Base-by-base conservation (phyloP, 2,329 filamentous ascomycete genomes). In the Grosmannia clavigera region DNA sequence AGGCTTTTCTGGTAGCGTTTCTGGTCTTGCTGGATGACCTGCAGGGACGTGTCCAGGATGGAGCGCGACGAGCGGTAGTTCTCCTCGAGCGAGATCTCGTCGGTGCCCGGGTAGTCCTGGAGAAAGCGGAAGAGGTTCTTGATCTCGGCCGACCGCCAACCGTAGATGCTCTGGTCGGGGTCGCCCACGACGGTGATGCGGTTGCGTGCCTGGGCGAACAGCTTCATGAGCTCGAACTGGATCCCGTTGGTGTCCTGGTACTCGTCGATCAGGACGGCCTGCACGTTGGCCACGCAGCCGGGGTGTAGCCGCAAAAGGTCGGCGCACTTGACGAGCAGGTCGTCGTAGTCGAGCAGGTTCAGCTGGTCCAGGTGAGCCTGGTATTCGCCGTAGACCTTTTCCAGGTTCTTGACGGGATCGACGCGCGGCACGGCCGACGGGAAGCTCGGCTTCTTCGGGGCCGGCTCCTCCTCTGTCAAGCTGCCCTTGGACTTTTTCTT, bases 181-280 rank as follows among this genome's bases (percentile, higher is more conserved):
- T 99, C 92, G 40, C 92, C 94, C 5, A 99, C 94, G 62, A 96
- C 89, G 0, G 92, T 97, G 65, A 97, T 92, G n/a, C 84, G 81
- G 60, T 83, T 81, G 52, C 81, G 79, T 27, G 78, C 75, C 62
- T 90, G 84, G 1, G 92, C 90, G 67, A 99, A 86, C 0, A 96
- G 79, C 64, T 82, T 86, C 91, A 96, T 96, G 51, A 99, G 76
- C 66, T 96, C 90, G 68, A 95, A 97, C 71, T 99, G 92, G 5
- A 96, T 86, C 25, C 90, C 82, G 69, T 97, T 99, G 9, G 92
- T 97, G 73, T 99, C 92, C 72, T 99, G 92, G 64, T 96, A 99
- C 69, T 99, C 92, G 70, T 99, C 92, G 63, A 99, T 95, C 54
- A 99, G 78, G 7, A 97, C 91, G 0, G 90, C 84, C 71, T 96